These are phyloP conservation scores for Cryphonectria parasitica DNA, from an alignment of 2,329 filamentous ascomycete genomes.

Conservation along the genomic window DNA sequence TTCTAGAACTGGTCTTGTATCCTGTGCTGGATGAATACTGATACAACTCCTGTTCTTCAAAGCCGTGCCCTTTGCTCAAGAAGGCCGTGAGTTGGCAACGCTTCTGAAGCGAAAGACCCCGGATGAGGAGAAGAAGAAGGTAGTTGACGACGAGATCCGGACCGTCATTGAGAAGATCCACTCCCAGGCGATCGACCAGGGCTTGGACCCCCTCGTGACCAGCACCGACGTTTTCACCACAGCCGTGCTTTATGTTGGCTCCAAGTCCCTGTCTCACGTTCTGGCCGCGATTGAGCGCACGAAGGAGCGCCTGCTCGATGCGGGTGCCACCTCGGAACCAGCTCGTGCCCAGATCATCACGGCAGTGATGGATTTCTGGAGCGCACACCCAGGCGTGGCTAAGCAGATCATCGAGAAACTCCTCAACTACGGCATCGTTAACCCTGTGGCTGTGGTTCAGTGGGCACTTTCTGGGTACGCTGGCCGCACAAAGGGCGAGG, in stretches of 20 bases:
- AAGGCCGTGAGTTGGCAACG: conserved; percentile 80
- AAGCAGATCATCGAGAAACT: conserved; percentile 95
- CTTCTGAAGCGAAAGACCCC: conserved; percentile 83
- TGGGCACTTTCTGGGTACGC: conserved; percentile 76
- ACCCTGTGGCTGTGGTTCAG: conserved; percentile 80
- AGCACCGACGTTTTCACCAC: conserved; percentile 95
- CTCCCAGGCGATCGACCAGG: conserved; percentile 70
- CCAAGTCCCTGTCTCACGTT: conserved; percentile 94
- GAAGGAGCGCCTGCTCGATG: conserved; percentile 83
- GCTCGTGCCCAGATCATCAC: conserved; percentile 87
- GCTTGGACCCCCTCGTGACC: conserved; percentile 78
- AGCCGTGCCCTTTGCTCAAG: conserved; percentile 80
- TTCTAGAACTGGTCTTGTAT: neutral
- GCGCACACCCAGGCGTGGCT: conserved; percentile 86
- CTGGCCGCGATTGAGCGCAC: conserved; percentile 94
- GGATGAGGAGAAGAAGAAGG: conserved; percentile 79
- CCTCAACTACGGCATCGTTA: conserved; percentile 94
- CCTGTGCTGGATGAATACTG: conserved; percentile 58
- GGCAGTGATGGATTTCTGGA: conserved; percentile 92
- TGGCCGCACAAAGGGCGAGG: conserved; percentile 57
- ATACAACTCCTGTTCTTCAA: conserved; percentile 18
- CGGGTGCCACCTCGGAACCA: conserved; percentile 73
- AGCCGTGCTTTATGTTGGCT: conserved; percentile 88
- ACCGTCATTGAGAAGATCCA: conserved; percentile 80
- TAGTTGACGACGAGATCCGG: conserved; percentile 83